Conservation (phyloP, 257 asterid genomes). For the Solanum ossicruentum region DNA sequence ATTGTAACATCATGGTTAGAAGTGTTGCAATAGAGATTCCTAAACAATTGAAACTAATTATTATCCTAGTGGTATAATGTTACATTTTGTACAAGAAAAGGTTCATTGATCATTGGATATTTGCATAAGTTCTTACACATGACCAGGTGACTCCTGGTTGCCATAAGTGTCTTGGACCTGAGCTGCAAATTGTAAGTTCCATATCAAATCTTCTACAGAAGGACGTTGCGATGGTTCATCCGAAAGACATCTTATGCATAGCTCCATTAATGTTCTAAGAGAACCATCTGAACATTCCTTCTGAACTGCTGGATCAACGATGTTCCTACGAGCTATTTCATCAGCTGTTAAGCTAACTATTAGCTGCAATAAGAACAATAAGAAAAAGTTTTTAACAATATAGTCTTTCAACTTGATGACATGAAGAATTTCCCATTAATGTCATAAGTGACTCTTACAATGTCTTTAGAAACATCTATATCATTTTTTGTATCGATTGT, state of each 20-base stretch:
- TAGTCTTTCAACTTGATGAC: not conserved
- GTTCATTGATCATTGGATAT: not conserved
- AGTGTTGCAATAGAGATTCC: not conserved
- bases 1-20: not conserved
- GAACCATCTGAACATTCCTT: conserved; percentile 76
- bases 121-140: not conserved
- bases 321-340: conserved; percentile 31
- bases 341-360: conserved; percentile 48
- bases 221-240: conserved; percentile 41
- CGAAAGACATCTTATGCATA: conserved; percentile 57
- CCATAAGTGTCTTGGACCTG: conserved; percentile 61
- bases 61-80: not conserved
- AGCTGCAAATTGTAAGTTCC: conserved; percentile 92
- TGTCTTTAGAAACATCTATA: conserved; percentile 35
- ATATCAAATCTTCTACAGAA: conserved; percentile 63
- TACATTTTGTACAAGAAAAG: conserved; percentile 2
- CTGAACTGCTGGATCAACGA: conserved; percentile 53
- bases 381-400: not conserved
- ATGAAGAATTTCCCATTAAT: not conserved
- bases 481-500: conserved; percentile 29
- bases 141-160: conserved; percentile 38
- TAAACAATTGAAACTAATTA: not conserved
- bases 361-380: conserved; percentile 22
- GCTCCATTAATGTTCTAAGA: conserved; percentile 47
- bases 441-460: conserved; percentile 29